Conservation (phyloP, 2,329 filamentous ascomycete genomes). For the Mycocentrospora acerina region DNA sequence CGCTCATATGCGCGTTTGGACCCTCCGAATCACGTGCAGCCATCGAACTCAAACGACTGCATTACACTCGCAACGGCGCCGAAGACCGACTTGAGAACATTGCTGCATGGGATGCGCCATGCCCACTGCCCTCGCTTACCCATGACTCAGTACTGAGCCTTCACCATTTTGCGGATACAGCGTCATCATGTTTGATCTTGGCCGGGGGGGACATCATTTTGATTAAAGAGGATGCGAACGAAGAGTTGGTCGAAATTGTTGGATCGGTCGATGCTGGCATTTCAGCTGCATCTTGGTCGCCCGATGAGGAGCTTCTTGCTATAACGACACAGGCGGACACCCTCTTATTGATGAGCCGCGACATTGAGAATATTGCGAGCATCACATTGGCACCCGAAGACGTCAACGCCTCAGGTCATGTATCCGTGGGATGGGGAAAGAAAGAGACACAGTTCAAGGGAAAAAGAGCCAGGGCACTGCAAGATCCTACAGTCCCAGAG, state of each 20-base stretch:
- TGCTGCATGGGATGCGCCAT: constrained; percentile 86
- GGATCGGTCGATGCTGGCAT: constrained; percentile 94
- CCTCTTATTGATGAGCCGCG: constrained; percentile 87
- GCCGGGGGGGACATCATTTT: constrained; percentile 89
- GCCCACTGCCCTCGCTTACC: constrained; percentile 71
- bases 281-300: constrained; percentile 86
- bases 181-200: constrained; percentile 77
- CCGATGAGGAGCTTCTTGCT: constrained; percentile 87
- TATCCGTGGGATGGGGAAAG: constrained; percentile 97
- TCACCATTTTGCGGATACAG: constrained; percentile 81
- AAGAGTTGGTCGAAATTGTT: constrained; percentile 89
- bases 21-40: constrained; percentile 68
- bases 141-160: constrained; percentile 76
- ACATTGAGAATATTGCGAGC: constrained; percentile 82
- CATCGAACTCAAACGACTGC: constrained; percentile 69
- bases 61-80: constrained; percentile 46
- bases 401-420: constrained; percentile 84
- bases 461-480: constrained; percentile 78
- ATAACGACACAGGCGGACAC: constrained; percentile 79
- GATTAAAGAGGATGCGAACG: constrained; percentile 72
- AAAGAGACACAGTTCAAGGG: constrained; percentile 98
- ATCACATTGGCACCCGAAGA: constrained; percentile 72
- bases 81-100: constrained; percentile 52
- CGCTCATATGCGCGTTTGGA: constrained; percentile 80
- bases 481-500: constrained; percentile 93